Conservation (phyloP, 1,139 yeast genomes). For the Saccharomyces hybrid region DNA sequence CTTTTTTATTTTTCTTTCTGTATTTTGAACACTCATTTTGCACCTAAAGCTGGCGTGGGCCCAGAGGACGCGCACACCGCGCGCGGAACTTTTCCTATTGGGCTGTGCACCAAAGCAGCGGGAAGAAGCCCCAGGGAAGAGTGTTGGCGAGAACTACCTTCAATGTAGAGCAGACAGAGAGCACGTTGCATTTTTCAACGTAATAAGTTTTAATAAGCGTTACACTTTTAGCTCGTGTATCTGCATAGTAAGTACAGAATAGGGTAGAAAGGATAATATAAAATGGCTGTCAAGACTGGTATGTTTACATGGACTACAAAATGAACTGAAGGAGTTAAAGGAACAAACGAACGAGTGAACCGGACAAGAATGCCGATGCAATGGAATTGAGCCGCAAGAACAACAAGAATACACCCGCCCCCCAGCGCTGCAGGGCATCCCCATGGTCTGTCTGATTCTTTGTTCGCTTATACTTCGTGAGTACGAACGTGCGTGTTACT, state of each 20-base stretch:
- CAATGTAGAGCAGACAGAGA: neutral
- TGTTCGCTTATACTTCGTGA: neutral
- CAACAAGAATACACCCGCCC: neutral
- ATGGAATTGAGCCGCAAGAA: neutral
- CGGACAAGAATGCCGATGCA: neutral
- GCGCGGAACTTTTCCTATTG: neutral
- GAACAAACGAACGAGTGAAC: no score
- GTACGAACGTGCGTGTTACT: neutral
- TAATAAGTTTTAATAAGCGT: neutral
- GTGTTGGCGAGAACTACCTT: neutral
- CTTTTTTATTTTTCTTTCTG: neutral
- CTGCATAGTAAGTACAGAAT: neutral
- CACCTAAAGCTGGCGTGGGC: neutral
- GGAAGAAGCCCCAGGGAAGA: neutral
- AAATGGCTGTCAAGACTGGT: conserved; percentile 32
- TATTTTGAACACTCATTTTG: no score
- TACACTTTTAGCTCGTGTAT: neutral
- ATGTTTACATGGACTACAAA: conserved; percentile 11
- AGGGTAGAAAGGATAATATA: conserved; percentile 3
- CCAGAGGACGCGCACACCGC: neutral
- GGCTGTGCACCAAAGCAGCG: no score
- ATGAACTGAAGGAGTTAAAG: neutral
- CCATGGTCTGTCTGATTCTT: neutral
- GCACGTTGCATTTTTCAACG: neutral
- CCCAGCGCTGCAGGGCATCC: neutral